phyloP scores from a whole-genome alignment of 2,329 filamentous ascomycete genomes.

The Nigrograna mackinnonii region DNA sequence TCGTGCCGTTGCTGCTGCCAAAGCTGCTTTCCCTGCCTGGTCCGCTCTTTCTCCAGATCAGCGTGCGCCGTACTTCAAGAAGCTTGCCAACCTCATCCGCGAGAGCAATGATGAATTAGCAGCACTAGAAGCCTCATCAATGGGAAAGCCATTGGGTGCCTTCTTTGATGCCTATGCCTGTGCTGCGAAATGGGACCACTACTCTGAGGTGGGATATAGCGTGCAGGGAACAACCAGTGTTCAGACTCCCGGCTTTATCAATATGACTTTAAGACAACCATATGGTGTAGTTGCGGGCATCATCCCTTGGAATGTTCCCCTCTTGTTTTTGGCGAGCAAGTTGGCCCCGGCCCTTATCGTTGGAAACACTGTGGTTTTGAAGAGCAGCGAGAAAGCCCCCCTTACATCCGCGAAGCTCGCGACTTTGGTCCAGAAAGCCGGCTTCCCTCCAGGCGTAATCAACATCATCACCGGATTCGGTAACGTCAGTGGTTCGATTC shows the following conservation, averaged over 20 bases:
- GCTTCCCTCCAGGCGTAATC: conserved; percentile 78
- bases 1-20: conserved; percentile 69
- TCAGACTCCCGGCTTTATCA: conserved; percentile 46
- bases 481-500: conserved; percentile 77
- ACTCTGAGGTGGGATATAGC: conserved; percentile 75
- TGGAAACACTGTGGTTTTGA: conserved; percentile 37
- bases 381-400: conserved; percentile 50
- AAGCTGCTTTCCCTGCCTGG: conserved; percentile 76
- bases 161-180: conserved; percentile 78
- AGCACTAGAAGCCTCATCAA: conserved; percentile 80
- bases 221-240: conserved; percentile 78
- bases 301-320: conserved; percentile 61
- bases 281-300: conserved; percentile 80
- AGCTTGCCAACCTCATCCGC: conserved; percentile 74
- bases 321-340: conserved; percentile 30
- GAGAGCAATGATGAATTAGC: conserved; percentile 82
- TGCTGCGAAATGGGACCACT: conserved; percentile 78
- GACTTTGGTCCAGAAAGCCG: conserved; percentile 75
- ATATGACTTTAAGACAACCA: conserved; percentile 76
- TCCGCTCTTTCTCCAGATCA: conserved; percentile 46
- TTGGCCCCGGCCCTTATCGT: conserved; percentile 34
- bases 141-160: conserved; percentile 82
- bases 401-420: conserved; percentile 80
- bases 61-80: conserved; percentile 43
- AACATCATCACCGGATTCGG: conserved; percentile 82